Evolutionary conservation across 2,329 filamentous ascomycete species (phyloP), one percentile per base, ranked within the genome.

Genomic region (Nothophaeocryptopus gaeumannii): DNA sequence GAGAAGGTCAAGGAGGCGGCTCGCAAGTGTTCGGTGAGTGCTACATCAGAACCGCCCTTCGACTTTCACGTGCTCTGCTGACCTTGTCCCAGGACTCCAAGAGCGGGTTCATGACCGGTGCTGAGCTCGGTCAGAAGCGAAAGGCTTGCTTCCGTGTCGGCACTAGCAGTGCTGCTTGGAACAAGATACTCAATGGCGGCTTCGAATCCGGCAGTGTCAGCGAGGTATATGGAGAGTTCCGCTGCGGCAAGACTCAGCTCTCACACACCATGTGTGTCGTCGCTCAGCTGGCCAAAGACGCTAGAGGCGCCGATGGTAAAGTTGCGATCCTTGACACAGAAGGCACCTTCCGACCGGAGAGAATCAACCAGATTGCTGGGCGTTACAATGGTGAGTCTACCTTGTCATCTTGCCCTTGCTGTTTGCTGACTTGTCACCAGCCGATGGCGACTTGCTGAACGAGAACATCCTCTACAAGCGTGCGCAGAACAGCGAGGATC

Each of bases 191-290:
- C 4, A 39, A 45, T 30, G 84, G 84, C 54, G 83, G 83, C 16
- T 86, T 86, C 58, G 81, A 85, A 65, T 86, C 82, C 37, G 82
- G 83, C 79, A 85, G 82, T 61, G 84, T 86, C 64, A 85, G 79
- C 57, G 83, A 83, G 61, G 77, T 82, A 20, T 83, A 78, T 65
- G 80, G 80, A 53, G 80, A 83, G 60, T 83, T 78, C 58, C 75
- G 80, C 56, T 86, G 83, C 63, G 83, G 84, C 51, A 87, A 87
- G 70, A 86, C 83, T 13, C 84, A 87, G 64, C 72, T 87, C 26
- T 82, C 80, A 4, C 84, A 86, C 63, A 87, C 84, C 5, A 81
- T 86, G 75, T 81, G 81, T 36, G 83, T 86, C 32, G 76, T 84
- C 45, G 80, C 82, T 30, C 80, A 80, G 59, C 68, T 78, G 43